phyloP scores from a whole-genome alignment of 169 alveolate genomes.

The Plasmodium berghei region DNA sequence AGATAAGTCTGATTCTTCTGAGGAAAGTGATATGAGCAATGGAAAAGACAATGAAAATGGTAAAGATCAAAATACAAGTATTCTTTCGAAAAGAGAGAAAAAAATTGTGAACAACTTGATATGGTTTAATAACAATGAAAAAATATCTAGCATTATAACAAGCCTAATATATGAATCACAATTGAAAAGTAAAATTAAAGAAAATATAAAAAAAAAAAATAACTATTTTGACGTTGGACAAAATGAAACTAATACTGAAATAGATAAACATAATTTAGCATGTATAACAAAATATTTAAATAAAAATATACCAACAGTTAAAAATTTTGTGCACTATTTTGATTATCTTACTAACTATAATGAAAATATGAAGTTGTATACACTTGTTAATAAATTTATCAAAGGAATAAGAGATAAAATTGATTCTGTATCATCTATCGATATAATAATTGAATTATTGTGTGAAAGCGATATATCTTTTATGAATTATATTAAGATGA shows the following conservation, averaged over 20 bases:
- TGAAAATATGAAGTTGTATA: slow-evolving; percentile 64
- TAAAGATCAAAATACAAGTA: background rate
- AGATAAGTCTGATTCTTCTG: background rate
- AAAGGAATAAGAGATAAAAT: slow-evolving; percentile 58
- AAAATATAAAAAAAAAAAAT: slow-evolving; percentile 26
- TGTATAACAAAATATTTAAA: slow-evolving; percentile 65
- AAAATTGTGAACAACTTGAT: slow-evolving; percentile 57
- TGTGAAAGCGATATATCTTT: slow-evolving; percentile 37
- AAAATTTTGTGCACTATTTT: slow-evolving; percentile 76
- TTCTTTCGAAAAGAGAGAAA: slow-evolving; percentile 69
- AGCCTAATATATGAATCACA: slow-evolving; percentile 62
- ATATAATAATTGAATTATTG: slow-evolving; percentile 39
- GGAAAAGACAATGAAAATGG: background rate
- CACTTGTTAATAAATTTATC: slow-evolving; percentile 69
- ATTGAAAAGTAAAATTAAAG: slow-evolving; percentile 54
- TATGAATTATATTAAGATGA: background rate
- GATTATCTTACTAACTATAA: slow-evolving; percentile 70
- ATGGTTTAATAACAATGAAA: slow-evolving; percentile 72
- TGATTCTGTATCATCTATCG: slow-evolving; percentile 44
- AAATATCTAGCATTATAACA: slow-evolving; percentile 62
- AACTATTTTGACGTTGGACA: slow-evolving; percentile 65
- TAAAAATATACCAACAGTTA: slow-evolving; percentile 69
- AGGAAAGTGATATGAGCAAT: slow-evolving; percentile 12
- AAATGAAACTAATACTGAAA: slow-evolving; percentile 45
- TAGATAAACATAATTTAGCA: slow-evolving; percentile 50